Evolutionary conservation across 2,329 filamentous ascomycete species (phyloP), one percentile per base, ranked within the genome.

Genomic region (Biscogniauxia marginata): DNA sequence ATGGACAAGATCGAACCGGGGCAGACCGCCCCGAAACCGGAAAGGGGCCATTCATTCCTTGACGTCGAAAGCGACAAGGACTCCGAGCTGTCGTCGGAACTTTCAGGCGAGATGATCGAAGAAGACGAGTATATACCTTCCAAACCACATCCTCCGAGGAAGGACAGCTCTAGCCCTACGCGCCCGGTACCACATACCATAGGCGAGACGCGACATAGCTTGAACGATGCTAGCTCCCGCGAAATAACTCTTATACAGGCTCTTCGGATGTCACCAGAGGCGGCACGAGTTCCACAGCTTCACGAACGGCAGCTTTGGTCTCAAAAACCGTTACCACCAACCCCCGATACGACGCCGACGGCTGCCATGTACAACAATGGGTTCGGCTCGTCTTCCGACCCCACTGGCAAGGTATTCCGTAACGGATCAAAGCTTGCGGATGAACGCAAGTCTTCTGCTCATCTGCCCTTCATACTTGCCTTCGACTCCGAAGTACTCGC

Each of bases 401-500:
- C 72, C 2, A 67, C 69, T 3, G 69, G 69, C 6, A 71, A 71
- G 1, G 70, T 70, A 13, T 64, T 74, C 16, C 71, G 71, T 2
- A 71, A 72, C 46, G 73, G 71, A 3, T 70, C 72, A 2, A 70
- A 64, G 49, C 56, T 70, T 7, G 55, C 63, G 8, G 64, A 69
- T 4, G 63, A 61, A 21, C 71, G 67, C 57, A 78, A 76, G 55
- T 78, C 74, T 58, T 77, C 79, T 2, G 79, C 80, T 3, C 90
- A 95, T 70, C 73, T 93, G 34, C 90, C 90, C 0, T 95, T 95
- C 71, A 87, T 92, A 54, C 78, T 95, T 21, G 89, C 89, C 0
- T 93, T 92, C 64, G 89, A 92, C 65, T 91, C 90, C 5, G 86
- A 91, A 63, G 77, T 88, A 3, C 79, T 95, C 22, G 90, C 90